These are phyloP conservation scores for Austroboletus niveus DNA, from an alignment of 1,284 basidiomycete species.

Conservation along the genomic window DNA sequence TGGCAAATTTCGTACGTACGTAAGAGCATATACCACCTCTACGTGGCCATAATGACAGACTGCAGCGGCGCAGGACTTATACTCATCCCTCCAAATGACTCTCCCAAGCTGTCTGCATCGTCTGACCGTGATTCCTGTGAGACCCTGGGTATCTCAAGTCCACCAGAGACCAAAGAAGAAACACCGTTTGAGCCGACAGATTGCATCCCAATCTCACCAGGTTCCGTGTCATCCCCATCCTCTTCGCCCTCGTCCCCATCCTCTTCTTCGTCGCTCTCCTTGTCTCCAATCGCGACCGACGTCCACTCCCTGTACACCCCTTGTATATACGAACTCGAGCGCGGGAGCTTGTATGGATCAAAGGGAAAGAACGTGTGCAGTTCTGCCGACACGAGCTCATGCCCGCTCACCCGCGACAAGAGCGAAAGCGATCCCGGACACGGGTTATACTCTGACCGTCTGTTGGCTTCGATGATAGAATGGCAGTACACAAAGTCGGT, in stretches of 20 bases:
- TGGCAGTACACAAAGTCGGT: slow-evolving; percentile 96
- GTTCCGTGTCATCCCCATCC: slow-evolving; percentile 31
- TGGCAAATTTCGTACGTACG: no score
- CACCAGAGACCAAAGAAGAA: background rate
- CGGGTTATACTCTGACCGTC: slow-evolving; percentile 47
- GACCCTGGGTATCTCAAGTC: slow-evolving; percentile 21
- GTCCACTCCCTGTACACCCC: slow-evolving; percentile 77
- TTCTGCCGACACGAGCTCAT: slow-evolving; percentile 57
- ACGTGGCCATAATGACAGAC: slow-evolving; percentile 15
- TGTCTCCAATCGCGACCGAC: slow-evolving; percentile 69
- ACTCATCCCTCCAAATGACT: slow-evolving; percentile 75
- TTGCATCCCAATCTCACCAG: background rate
- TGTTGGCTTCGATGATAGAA: slow-evolving; percentile 88
- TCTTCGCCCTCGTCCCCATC: slow-evolving; percentile 28
- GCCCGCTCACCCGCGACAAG: slow-evolving; percentile 30
- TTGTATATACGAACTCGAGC: slow-evolving; percentile 66
- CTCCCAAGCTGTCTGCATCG: slow-evolving; percentile 44
- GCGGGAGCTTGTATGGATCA: slow-evolving; percentile 91
- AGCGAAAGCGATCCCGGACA: slow-evolving; percentile 29
- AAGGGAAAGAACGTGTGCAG: slow-evolving; percentile 98
- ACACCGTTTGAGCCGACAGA: background rate
- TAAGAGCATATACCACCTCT: background rate
- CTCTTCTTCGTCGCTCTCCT: slow-evolving; percentile 62
- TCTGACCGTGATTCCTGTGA: slow-evolving; percentile 4
- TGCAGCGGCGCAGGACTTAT: slow-evolving; percentile 56